Base-by-base conservation (phyloP, 768 basidiomycete genomes). In the Hygrophorus russula region DNA sequence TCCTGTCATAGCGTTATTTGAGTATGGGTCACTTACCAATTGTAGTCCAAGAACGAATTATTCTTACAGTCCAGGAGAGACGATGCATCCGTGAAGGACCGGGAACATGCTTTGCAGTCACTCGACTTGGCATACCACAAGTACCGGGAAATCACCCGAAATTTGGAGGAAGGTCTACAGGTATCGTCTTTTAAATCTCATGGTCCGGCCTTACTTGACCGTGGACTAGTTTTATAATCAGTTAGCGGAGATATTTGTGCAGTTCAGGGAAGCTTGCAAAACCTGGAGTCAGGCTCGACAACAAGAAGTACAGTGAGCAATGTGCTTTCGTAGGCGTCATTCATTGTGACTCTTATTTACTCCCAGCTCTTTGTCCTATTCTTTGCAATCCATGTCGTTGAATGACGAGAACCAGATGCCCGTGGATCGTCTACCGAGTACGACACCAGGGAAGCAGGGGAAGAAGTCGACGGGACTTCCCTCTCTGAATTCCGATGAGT, bases 141-240 rank as follows among this genome's bases (percentile, higher is more conserved):
- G 54, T 96, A 91, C 59, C 69, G 73, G 42, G 93, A 97, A 57
- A 84, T 96, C 11, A 70, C 68, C 2, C 73, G 75, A 39, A 92
- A 98, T 60, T 65, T 96, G 5, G 80, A 86, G 32, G 94, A 98
- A 56, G 93, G 93, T 4, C 70, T 85, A 53, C 83, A 88, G 67
- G 90, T 83, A 51, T 46, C 10, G 19, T 33, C 27, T 14, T 34
- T 17, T n/a, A 4, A 15, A 31, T 28, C 27, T 18, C 19, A 2
- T 33, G 5, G 9, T 28, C 17, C 35, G 12, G 30, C 37, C 39
- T 39, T 13, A 19, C 37, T 8, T 29, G 32, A 46, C 30, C 42
- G 0, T 5, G 32, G 31, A n/a, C 10, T 48, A 92, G 85, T 98
- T 97, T 56, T 94, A 99, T 58, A 91, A 89, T 48, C 84, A 88